Evolutionary conservation across 345 rosid species (phyloP).

Genomic region (Rhodamnia rubescens): DNA sequence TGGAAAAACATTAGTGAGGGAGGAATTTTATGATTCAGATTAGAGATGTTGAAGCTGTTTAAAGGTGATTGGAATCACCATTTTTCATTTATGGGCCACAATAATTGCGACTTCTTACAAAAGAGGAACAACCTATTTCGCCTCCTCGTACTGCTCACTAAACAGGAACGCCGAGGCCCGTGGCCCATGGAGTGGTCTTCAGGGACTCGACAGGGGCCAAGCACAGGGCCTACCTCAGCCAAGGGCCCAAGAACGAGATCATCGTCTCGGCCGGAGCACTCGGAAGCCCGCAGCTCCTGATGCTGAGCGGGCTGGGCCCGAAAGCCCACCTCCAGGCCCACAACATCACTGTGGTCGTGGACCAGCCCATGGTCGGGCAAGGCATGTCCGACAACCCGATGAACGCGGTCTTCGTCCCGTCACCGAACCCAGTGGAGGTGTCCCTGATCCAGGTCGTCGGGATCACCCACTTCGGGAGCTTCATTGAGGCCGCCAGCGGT

Average conservation of each 20-base stretch:
- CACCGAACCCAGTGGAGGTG: slow-evolving; percentile 26
- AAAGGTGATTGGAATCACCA: neutral
- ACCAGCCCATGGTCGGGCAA: slow-evolving; percentile 34
- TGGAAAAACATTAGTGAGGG: too few relatives aligned
- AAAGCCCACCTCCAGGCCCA: slow-evolving; percentile 11
- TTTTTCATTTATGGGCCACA: neutral
- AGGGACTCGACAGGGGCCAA: slow-evolving; percentile 9
- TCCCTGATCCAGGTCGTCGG: slow-evolving; percentile 39
- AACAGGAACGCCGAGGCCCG: slow-evolving; percentile 1
- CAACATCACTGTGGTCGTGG: slow-evolving; percentile 15
- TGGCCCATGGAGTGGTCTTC: slow-evolving; percentile 27
- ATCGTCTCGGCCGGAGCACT: slow-evolving; percentile 30
- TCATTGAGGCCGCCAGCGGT: slow-evolving; percentile 28
- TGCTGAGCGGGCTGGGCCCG: slow-evolving; percentile 39
- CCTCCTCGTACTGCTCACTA: neutral
- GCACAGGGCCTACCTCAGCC: slow-evolving; percentile 12
- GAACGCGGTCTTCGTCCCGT: slow-evolving; percentile 28
- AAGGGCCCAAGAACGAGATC: slow-evolving; percentile 14
- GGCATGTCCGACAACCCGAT: slow-evolving; percentile 43
- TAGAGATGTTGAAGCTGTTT: neutral
- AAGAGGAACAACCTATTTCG: neutral
- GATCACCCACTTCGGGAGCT: slow-evolving; percentile 18
- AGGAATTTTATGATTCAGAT: too few relatives aligned
- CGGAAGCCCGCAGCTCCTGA: slow-evolving; percentile 37
- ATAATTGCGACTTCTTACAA: neutral